A percentile compares a stretch with the other conserved stretches of the same genome.
Evolutionary conservation across 78 protist genomes (phyloP).

Genomic region (Emiliania huxleyi): DNA sequence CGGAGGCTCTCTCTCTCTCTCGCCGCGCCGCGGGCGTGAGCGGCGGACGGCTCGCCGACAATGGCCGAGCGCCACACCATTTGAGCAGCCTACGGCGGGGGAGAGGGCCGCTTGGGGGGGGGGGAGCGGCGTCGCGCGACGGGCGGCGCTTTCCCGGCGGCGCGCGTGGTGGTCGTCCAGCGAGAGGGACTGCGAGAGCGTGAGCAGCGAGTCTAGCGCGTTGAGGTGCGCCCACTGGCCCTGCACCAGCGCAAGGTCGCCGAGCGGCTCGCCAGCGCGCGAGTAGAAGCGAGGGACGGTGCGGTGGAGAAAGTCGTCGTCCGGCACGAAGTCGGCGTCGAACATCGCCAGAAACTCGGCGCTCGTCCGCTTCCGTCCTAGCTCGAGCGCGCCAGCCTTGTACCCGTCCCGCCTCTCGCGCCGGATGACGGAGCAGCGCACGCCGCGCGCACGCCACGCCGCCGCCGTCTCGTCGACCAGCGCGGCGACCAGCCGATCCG

Average conservation of each 20-base stretch:
- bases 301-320: neutral
- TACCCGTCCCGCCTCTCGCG: neutral
- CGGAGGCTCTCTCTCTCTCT: too few species aligned
- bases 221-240: neutral
- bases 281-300: neutral
- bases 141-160: too few species aligned
- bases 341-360: neutral
- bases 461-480: neutral
- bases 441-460: neutral
- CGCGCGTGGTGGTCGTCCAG: neutral
- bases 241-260: neutral
- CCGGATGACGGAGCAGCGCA: neutral
- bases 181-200: neutral
- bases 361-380: neutral
- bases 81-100: too few species aligned
- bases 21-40: too few species aligned
- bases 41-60: neutral
- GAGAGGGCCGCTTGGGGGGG: too few species aligned
- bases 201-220: neutral
- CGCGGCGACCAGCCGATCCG: neutral
- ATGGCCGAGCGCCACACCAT: neutral
- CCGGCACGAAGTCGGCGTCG: conserved; percentile 4
- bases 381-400: neutral
- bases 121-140: too few species aligned
- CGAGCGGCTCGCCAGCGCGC: neutral